phyloP scores from a whole-genome alignment of 1,284 basidiomycete genomes.

The Sphaerobolus stellatus region DNA sequence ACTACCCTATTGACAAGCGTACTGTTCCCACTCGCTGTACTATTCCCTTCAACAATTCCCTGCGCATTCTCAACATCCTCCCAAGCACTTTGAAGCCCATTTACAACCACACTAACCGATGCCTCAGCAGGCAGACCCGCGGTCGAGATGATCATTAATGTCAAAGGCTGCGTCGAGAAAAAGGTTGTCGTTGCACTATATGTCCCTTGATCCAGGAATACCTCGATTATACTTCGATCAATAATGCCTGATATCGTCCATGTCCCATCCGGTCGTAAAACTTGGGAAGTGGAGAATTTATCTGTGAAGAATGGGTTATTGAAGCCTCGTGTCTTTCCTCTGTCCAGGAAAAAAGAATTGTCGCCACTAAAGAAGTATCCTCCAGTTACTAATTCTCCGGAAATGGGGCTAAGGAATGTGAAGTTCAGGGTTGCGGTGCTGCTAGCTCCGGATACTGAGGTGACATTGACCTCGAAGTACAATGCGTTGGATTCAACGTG shows the following conservation, averaged over 20 bases:
- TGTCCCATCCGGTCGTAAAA: not conserved
- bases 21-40: no score
- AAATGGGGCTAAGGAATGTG: constrained; percentile 17
- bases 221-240: constrained; percentile 31
- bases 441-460: constrained; percentile 14
- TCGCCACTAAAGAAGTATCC: constrained; percentile 27
- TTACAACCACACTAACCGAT: not conserved
- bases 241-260: constrained; percentile 23
- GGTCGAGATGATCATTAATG: not conserved
- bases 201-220: constrained; percentile 30
- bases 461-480: constrained; percentile 31
- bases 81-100: not conserved
- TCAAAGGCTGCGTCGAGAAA: constrained; percentile 1
- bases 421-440: constrained; percentile 21
- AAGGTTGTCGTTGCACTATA: constrained; percentile 4
- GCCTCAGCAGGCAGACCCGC: not conserved
- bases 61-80: not conserved
- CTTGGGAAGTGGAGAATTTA: constrained; percentile 19
- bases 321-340: constrained; percentile 29
- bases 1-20: no score
- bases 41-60: not conserved
- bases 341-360: constrained; percentile 27
- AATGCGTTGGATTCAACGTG: constrained; percentile 28
- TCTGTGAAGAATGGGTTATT: constrained; percentile 34
- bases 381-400: constrained; percentile 22